A percentile compares a stretch with the other conserved stretches of the same genome.
These are phyloP conservation scores for Aspergillus clavatus DNA, from an alignment of 2,329 filamentous ascomycete species.

Conservation along the genomic window DNA sequence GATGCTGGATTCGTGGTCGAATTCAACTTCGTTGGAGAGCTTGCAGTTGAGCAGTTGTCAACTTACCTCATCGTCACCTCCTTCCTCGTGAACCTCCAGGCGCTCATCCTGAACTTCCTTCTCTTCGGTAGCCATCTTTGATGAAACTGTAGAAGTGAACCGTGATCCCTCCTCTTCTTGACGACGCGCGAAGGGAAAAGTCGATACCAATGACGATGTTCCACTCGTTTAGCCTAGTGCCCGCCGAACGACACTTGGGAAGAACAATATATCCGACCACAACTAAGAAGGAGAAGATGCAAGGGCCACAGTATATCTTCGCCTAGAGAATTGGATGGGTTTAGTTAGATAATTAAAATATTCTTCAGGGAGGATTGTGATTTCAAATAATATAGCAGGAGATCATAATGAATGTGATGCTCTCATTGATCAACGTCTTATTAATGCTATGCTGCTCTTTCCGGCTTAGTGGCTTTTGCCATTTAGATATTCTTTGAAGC, in stretches of 20 bases:
- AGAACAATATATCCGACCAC: slow-evolving; percentile 10
- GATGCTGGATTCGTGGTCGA: neutral
- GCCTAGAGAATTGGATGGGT: neutral
- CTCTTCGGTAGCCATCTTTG: slow-evolving; percentile 35
- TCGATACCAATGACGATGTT: slow-evolving; percentile 13
- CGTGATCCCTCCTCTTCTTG: neutral
- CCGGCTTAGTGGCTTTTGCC: slow-evolving; percentile 24
- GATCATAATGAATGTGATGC: slow-evolving; percentile 15
- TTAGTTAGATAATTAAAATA: neutral
- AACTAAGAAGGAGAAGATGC: neutral
- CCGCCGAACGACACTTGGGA: slow-evolving; percentile 9
- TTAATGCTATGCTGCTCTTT: slow-evolving; percentile 24
- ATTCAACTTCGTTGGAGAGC: slow-evolving; percentile 1
- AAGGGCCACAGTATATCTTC: neutral
- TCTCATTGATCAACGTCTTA: slow-evolving; percentile 21
- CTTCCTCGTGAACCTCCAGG: slow-evolving; percentile 37
- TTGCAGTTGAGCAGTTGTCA: too few species aligned
- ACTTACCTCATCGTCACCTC: slow-evolving; percentile 44
- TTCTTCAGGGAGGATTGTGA: too few species aligned
- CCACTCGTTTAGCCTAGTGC: slow-evolving; percentile 11
- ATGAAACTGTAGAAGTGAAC: slow-evolving; percentile 1
- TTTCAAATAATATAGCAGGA: too few species aligned
- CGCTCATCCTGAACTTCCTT: slow-evolving; percentile 36
- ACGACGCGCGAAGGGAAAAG: slow-evolving; percentile 6
- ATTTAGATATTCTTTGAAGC: slow-evolving; percentile 7